These are phyloP conservation scores for Cadophora sp. DNA, from an alignment of 2,329 filamentous ascomycete species.

Conservation along the genomic window DNA sequence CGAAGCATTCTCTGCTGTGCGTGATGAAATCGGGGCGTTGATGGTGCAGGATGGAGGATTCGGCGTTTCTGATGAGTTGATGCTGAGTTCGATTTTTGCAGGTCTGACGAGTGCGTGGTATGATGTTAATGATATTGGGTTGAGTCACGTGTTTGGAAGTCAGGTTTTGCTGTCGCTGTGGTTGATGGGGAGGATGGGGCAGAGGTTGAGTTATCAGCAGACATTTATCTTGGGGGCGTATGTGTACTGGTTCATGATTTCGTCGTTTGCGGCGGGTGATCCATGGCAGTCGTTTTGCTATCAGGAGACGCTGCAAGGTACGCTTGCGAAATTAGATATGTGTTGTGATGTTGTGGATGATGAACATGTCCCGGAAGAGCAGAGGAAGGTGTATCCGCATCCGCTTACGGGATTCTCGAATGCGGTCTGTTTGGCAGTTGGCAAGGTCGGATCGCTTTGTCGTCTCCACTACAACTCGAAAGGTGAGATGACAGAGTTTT, in stretches of 20 bases:
- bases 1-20: background rate
- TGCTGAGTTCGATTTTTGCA: background rate
- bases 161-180: background rate
- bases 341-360: constrained; percentile 2
- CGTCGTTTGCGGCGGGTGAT: constrained; percentile 3
- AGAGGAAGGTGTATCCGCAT: constrained; percentile 6
- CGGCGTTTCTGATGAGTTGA: constrained; percentile 3
- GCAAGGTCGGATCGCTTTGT: background rate
- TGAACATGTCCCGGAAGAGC: background rate
- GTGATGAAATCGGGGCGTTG: background rate
- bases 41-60: background rate
- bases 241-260: constrained; percentile 12
- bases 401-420: background rate
- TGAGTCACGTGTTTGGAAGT: background rate
- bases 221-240: background rate
- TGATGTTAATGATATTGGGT: background rate
- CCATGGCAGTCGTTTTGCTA: constrained; percentile 4
- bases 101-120: constrained; percentile 4
- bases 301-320: background rate
- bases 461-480: background rate
- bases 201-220: background rate
- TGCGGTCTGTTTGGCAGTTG: background rate
- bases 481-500: background rate
- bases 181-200: background rate
- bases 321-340: background rate